These are phyloP conservation scores for Fagopyrum tataricum DNA, from an alignment of 148 eudicot genomes.

Conservation along the genomic window DNA sequence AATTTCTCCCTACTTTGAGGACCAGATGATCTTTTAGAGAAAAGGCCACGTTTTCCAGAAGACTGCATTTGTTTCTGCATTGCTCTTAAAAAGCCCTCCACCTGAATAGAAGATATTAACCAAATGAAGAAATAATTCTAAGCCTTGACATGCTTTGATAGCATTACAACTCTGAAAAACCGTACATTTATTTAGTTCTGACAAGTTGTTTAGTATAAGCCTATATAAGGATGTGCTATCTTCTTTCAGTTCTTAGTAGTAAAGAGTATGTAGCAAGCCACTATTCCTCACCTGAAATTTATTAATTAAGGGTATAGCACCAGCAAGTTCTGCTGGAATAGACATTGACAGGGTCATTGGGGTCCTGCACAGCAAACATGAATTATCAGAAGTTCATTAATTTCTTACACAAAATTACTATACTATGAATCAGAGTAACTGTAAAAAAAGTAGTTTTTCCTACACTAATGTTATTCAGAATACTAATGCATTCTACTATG, in stretches of 20 bases:
- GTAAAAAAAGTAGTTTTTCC: background rate
- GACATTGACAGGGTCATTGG: slow-evolving; percentile 80
- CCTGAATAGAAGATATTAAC: slow-evolving; percentile 35
- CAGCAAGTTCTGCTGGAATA: slow-evolving; percentile 90
- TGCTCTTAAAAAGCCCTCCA: slow-evolving; percentile 87
- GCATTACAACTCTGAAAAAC: background rate
- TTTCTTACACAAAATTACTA: background rate
- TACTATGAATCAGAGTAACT: background rate
- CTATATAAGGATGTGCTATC: background rate
- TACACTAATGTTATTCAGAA: background rate
- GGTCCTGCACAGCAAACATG: slow-evolving; percentile 46
- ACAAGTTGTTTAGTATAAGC: background rate
- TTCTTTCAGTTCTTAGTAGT: background rate
- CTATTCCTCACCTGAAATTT: slow-evolving; percentile 74
- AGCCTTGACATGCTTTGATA: background rate
- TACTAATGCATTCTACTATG: background rate
- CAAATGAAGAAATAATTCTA: background rate
- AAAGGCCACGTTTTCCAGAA: slow-evolving; percentile 78
- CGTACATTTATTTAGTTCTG: background rate
- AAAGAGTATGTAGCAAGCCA: background rate
- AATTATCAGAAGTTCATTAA: background rate
- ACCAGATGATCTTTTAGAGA: slow-evolving; percentile 75
- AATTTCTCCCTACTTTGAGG: slow-evolving; percentile 71
- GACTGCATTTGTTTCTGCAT: slow-evolving; percentile 97
- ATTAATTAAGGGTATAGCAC: slow-evolving; percentile 90